Conservation (phyloP, 345 rosid species). For the Melaleuca alternifolia region DNA sequence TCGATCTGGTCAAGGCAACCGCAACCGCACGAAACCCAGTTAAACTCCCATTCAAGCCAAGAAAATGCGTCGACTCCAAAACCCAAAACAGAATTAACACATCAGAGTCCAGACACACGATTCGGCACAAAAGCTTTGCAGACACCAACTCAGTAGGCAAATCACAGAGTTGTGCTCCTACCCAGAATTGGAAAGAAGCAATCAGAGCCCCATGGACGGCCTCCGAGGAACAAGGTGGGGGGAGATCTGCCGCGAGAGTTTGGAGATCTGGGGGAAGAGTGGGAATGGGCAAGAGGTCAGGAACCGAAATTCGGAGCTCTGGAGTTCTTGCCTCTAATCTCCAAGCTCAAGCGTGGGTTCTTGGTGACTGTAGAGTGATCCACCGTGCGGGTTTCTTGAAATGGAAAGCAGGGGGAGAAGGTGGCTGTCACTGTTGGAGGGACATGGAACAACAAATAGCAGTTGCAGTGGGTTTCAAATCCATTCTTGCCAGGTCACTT, state of each 20-base stretch:
- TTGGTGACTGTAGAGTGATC: background rate
- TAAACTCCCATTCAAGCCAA: background rate
- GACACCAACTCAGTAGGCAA: background rate
- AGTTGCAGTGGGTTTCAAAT: background rate
- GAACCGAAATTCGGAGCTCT: background rate
- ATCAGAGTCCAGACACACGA: background rate
- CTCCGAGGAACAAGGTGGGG: background rate
- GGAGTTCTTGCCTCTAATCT: background rate
- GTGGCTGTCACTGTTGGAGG: background rate
- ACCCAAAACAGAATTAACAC: background rate
- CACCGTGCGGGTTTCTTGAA: background rate
- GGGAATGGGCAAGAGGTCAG: background rate
- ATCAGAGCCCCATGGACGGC: background rate
- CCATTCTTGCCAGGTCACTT: background rate
- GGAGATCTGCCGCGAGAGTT: no score
- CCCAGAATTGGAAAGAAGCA: background rate
- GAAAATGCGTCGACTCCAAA: background rate
- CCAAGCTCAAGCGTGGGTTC: background rate
- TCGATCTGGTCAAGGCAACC: background rate
- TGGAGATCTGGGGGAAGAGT: background rate
- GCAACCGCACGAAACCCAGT: background rate
- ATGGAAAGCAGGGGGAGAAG: background rate
- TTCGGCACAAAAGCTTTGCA: background rate
- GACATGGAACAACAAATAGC: background rate
- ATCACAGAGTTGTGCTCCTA: background rate